These are phyloP conservation scores for Barnettozyma sp. DNA, from an alignment of 805 yeast species.

Conservation along the genomic window DNA sequence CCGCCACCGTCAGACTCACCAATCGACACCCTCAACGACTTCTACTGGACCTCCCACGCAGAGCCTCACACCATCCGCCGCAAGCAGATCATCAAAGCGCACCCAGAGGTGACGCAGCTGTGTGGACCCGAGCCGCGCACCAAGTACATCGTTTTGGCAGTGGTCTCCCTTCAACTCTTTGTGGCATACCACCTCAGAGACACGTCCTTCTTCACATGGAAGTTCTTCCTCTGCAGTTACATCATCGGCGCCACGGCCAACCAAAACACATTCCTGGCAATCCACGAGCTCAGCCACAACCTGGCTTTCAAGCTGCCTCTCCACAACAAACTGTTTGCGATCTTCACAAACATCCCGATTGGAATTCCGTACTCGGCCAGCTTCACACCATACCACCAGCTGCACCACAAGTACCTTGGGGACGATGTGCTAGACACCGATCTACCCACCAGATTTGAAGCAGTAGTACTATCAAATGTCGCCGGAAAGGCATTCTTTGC, in stretches of 20 bases:
- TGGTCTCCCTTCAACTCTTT: constrained; percentile 60
- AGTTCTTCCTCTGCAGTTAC: constrained; percentile 60
- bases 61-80: constrained; percentile 80
- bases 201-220: constrained; percentile 43
- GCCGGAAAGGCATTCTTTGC: constrained; percentile 89
- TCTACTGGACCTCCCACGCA: constrained; percentile 74
- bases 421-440: constrained; percentile 82
- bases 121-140: constrained; percentile 85
- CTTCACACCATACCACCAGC: constrained; percentile 83
- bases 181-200: constrained; percentile 57
- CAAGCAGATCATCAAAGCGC: constrained; percentile 60
- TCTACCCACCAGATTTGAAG: constrained; percentile 76
- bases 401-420: constrained; percentile 88
- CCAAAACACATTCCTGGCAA: constrained; percentile 79
- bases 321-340: constrained; percentile 69
- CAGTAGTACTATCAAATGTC: constrained; percentile 62
- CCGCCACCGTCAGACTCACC: constrained; percentile 29
- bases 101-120: constrained; percentile 74
- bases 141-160: constrained; percentile 62
- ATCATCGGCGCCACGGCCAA: constrained; percentile 79
- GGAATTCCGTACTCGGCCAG: constrained; percentile 86
- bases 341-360: constrained; percentile 75
- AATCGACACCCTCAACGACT: constrained; percentile 44
- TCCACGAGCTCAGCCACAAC: constrained; percentile 85
- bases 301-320: constrained; percentile 74